Percentiles rank a stretch among this genome's conserved stretches.
phyloP scores from a whole-genome alignment of 257 asterid species.

The Handroanthus guayacan region DNA sequence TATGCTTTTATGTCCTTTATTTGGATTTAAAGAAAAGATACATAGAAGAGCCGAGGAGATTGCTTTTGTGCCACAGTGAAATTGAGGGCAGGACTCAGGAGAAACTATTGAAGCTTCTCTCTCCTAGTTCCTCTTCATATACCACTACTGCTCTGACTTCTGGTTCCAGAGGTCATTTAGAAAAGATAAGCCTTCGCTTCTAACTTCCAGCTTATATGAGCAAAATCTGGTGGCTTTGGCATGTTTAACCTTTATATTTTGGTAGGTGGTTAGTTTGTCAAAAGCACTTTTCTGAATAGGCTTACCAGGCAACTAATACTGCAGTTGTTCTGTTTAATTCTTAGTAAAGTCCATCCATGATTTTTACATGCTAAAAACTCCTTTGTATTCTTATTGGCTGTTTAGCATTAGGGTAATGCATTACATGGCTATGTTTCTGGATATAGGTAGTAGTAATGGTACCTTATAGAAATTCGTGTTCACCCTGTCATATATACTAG shows the following conservation, averaged over 20 bases:
- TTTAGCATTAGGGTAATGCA: conserved; percentile 23
- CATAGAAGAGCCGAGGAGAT: not conserved
- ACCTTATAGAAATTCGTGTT: conserved; percentile 27
- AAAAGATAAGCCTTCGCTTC: not conserved
- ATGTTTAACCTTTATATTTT: conserved; percentile 3
- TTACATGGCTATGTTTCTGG: conserved; percentile 26
- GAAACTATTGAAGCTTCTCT: conserved; percentile 15
- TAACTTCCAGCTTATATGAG: not conserved
- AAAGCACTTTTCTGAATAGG: conserved; percentile 16
- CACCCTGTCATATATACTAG: conserved; percentile 2
- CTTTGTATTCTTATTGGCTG: conserved; percentile 4
- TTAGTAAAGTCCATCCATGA: not conserved
- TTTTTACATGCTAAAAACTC: conserved; percentile 18
- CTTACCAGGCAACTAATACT: conserved; percentile 6
- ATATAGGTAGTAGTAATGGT: not conserved
- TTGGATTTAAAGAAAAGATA: conserved; percentile 7
- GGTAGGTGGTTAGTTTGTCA: conserved; percentile 15
- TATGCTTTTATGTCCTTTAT: not conserved
- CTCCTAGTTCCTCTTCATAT: conserved; percentile 11
- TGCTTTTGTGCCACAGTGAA: conserved; percentile 17
- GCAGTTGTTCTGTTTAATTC: conserved; percentile 16
- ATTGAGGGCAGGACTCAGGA: not conserved
- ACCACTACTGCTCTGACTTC: not conserved
- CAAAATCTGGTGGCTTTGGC: conserved; percentile 19
- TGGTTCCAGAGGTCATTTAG: conserved; percentile 14